Base-by-base conservation (phyloP, 257 asterid species). In the Schizonepeta tenuifolia region DNA sequence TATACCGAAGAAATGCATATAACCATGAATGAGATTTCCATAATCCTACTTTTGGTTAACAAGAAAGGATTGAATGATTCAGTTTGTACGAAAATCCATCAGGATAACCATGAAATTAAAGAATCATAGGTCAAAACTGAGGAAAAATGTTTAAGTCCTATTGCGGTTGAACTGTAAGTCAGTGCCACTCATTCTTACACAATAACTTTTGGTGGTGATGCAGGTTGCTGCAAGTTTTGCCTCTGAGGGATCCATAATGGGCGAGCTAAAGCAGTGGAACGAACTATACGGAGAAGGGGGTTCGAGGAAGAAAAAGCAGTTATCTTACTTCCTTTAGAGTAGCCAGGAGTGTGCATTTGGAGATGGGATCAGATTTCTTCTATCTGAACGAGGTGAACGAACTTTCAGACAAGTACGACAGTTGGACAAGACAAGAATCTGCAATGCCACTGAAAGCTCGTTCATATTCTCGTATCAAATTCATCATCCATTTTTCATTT, bases 141-240 rank as follows among this genome's bases (percentile, higher is more conserved):
- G 15, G 51, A 44, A 13, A 44, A 12, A 31, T 31, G 36, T 5
- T 31, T 31, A 31, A 31, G 36, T 31, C 36, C 36, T 4, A 26
- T 49, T 33, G 11, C 11, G 21, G 5, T 21, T 20, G 28, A 57
- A 56, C 8, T 11, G 8, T 47, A 26, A 67, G 0, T 47, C 28
- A 50, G 22, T 22, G 14, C 53, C 65, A n/a, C 26, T 54, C 11
- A 38, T 60, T 38, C 11, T 53, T 17, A 65, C 26, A 64, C 15
- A 18, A 20, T 7, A 46, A 26, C 7, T 3, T 12, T 61, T 35
- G 38, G 9, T 26, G 26, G 40, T 44, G 22, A 11, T 84, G 81
- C 82, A 92, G 98, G 95, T 91, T 79, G 96, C 98, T 58, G 94
- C 98, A 3, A 93, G 98, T 84, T 93, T 91, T 78, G 92, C 98